phyloP scores from a whole-genome alignment of 345 rosid genomes.

The Acer negundo region DNA sequence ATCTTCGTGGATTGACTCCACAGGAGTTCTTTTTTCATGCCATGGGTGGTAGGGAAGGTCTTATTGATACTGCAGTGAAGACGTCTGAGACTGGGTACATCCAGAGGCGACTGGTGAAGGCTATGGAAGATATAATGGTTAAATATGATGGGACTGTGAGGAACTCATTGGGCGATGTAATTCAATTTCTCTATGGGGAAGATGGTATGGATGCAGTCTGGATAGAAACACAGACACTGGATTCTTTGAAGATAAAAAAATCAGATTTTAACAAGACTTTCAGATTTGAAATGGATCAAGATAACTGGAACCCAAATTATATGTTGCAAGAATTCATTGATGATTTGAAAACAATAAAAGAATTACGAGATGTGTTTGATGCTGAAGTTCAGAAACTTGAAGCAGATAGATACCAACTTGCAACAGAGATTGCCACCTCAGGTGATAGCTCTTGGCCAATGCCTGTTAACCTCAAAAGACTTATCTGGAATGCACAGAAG shows the following conservation, averaged over 20 bases:
- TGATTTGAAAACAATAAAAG: slow-evolving; percentile 85
- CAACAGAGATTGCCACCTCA: slow-evolving; percentile 88
- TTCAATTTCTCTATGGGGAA: slow-evolving; percentile 97
- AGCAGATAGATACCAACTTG: slow-evolving; percentile 82
- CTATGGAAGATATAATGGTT: slow-evolving; percentile 99
- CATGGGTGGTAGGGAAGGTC: slow-evolving; percentile 99
- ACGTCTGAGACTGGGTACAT: slow-evolving; percentile 99
- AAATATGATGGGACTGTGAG: slow-evolving; percentile 98
- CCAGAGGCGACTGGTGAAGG: slow-evolving; percentile 97
- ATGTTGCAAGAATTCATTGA: slow-evolving; percentile 81
- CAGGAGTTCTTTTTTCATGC: slow-evolving; percentile 99
- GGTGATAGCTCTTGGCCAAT: slow-evolving; percentile 94
- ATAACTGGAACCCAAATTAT: slow-evolving; percentile 84
- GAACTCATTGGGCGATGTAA: slow-evolving; percentile 95
- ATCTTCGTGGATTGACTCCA: slow-evolving; percentile 96
- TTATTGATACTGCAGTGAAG: slow-evolving; percentile 97
- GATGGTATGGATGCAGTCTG: slow-evolving; percentile 99
- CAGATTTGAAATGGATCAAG: slow-evolving; percentile 85
- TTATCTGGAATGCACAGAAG: slow-evolving; percentile 97
- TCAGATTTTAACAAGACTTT: slow-evolving; percentile 72
- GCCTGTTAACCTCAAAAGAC: slow-evolving; percentile 94
- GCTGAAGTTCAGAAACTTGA: slow-evolving; percentile 94
- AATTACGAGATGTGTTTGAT: slow-evolving; percentile 88
- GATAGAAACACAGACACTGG: slow-evolving; percentile 94
- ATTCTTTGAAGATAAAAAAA: slow-evolving; percentile 89